Base-by-base conservation (phyloP, 2,329 filamentous ascomycete genomes). In the Fusarium keratoplasticum region DNA sequence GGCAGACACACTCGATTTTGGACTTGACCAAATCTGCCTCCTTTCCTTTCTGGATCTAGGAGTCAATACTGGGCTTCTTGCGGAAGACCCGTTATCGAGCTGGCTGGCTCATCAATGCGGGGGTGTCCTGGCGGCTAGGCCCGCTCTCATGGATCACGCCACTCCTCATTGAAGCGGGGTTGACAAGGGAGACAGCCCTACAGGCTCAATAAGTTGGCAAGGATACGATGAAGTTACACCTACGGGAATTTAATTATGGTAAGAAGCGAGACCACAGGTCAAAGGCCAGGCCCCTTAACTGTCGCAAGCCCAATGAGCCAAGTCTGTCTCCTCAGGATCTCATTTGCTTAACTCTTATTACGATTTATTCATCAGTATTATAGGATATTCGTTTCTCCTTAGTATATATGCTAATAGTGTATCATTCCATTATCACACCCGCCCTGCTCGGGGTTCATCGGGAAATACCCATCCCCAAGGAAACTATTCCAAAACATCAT, bases 401-500 rank as follows among this genome's bases (percentile, higher is more conserved):
- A 6, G 16, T 50, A 9, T 20, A 4, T 31, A 31, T 63, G 29
- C 47, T 44, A 18, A 18, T 33, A 55, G 11, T 27, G 38, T 22
- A 64, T 60, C 59, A 61, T 61, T 5, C 29, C 33, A 25, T 25
- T 60, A 50, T 38, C 54, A 40, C 35, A 52, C 6, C 54, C 42
- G 1, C 42, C 27, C n/a, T 60, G 62, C 4, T 65, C 62, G 10
- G 31, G 20, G 14, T 29, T 22, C 25, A 31, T 60, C 1, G 62
- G 40, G 7, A 65, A 60, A 31, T 38, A 65, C 9, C 29, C 62
- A 8, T 65, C 62, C 6, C 62, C 52, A n/a, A 65, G 38, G 18
- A 65, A 65, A 2, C 62, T 65, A 8, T 60, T 65, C 62, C 62
- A 65, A 40, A 65, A 50, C 22, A 65, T 59, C 40, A 36, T 50